Evolutionary conservation across 108 stramenopile species (phyloP).

Genomic region (Schizochytrium sp.): DNA sequence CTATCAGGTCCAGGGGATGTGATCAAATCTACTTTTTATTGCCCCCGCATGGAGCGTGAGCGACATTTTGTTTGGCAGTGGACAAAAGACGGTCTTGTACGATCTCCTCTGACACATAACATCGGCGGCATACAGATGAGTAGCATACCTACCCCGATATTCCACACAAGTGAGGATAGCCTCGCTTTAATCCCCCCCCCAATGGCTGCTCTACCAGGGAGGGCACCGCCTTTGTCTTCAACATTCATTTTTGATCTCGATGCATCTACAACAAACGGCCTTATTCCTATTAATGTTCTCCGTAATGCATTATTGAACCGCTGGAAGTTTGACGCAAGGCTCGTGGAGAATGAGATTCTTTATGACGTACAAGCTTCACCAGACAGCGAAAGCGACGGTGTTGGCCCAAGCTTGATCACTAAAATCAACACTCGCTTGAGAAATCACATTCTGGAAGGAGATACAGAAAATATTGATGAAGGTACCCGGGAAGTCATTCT

Average conservation of each 20-base stretch:
- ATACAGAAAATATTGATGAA: neutral
- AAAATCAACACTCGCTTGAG: neutral
- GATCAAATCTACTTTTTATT: neutral
- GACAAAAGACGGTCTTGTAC: neutral
- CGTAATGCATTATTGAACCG: neutral
- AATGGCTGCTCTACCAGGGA: neutral
- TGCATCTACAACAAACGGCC: neutral
- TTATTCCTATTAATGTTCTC: neutral
- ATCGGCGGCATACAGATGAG: conserved; percentile 9
- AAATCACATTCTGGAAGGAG: conserved; percentile 6
- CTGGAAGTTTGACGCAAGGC: neutral
- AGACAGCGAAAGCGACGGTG: neutral
- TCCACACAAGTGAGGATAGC: neutral
- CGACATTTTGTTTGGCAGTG: conserved; percentile 25
- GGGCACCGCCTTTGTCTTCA: neutral
- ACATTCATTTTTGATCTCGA: conserved; percentile 29
- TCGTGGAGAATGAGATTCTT: neutral
- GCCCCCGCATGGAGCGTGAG: conserved; percentile 33
- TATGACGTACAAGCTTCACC: neutral
- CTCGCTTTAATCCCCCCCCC: neutral
- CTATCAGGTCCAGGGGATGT: neutral
- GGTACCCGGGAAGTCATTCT: conserved; percentile 33
- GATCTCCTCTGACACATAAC: neutral
- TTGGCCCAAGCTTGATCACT: conserved; percentile 16
- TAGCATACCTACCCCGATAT: neutral